Evolutionary conservation across 441 rosid species (phyloP).

Genomic region (Adansonia rubrostipa): DNA sequence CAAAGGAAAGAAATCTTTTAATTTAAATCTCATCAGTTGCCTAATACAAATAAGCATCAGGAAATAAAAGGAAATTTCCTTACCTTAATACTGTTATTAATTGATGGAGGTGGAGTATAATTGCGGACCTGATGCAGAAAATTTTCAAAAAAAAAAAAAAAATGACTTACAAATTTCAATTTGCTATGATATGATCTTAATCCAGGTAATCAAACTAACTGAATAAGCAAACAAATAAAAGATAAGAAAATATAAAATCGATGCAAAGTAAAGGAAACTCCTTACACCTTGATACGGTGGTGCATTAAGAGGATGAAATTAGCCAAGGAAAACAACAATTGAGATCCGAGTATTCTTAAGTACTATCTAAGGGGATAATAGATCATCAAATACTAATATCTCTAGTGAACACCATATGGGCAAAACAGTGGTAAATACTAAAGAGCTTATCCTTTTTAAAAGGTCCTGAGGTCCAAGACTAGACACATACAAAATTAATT

Average conservation of each 20-base stretch:
- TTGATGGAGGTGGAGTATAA: slow-evolving; percentile 29
- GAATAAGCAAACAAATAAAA: slow-evolving; percentile 2
- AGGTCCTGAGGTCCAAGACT: slow-evolving; percentile 10
- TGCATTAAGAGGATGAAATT: slow-evolving; percentile 2
- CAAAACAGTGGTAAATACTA: background rate
- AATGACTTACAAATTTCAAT: background rate
- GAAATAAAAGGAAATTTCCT: slow-evolving; percentile 12
- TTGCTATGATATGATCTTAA: slow-evolving; percentile 5
- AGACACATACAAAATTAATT: background rate
- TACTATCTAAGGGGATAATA: background rate
- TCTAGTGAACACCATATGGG: background rate
- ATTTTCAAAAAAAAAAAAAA: background rate
- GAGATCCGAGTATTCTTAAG: slow-evolving; percentile 7
- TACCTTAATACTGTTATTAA: slow-evolving; percentile 35
- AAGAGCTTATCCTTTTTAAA: slow-evolving; percentile 16
- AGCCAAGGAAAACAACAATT: slow-evolving; percentile 7
- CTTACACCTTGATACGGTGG: background rate
- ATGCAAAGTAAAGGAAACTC: slow-evolving; percentile 7
- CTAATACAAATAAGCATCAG: slow-evolving; percentile 3
- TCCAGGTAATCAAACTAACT: slow-evolving; percentile 8
- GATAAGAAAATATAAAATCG: slow-evolving; percentile 1
- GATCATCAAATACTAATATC: background rate
- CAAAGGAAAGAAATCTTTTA: background rate
- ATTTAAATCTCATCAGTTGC: background rate
- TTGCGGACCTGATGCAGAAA: slow-evolving; percentile 28